phyloP scores from a whole-genome alignment of 805 yeast species.

The Metschnikowia continentalis region DNA sequence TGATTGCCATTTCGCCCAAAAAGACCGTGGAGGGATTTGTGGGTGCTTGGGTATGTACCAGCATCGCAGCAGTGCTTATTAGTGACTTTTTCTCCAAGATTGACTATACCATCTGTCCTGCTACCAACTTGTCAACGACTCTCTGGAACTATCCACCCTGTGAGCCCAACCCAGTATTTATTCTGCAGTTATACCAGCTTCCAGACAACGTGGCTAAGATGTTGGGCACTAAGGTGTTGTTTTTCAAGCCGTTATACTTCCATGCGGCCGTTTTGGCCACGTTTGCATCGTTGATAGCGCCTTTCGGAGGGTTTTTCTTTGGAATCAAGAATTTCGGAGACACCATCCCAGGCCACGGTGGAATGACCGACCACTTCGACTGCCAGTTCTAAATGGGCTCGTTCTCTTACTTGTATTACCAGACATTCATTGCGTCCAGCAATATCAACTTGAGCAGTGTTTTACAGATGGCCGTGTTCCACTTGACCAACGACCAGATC shows the following conservation, averaged over 20 bases:
- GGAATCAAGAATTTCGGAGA: slow-evolving; percentile 97
- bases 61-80: slow-evolving; percentile 63
- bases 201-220: slow-evolving; percentile 62
- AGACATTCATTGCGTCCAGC: slow-evolving; percentile 77
- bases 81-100: slow-evolving; percentile 61
- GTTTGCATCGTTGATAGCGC: slow-evolving; percentile 95
- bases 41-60: slow-evolving; percentile 97
- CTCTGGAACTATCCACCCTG: slow-evolving; percentile 64
- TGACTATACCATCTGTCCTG: slow-evolving; percentile 85
- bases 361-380: slow-evolving; percentile 95
- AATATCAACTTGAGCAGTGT: slow-evolving; percentile 70
- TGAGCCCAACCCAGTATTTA: slow-evolving; percentile 84
- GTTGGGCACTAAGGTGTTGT: slow-evolving; percentile 44
- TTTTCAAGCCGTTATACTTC: slow-evolving; percentile 82
- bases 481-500: slow-evolving; percentile 63
- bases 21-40: slow-evolving; percentile 96
- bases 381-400: slow-evolving; percentile 98
- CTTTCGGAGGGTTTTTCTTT: slow-evolving; percentile 97
- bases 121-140: slow-evolving; percentile 57
- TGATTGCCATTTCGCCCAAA: slow-evolving; percentile 91
- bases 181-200: slow-evolving; percentile 70
- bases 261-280: slow-evolving; percentile 85
- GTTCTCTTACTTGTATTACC: slow-evolving; percentile 86
- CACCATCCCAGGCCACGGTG: slow-evolving; percentile 98
- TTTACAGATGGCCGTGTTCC: slow-evolving; percentile 70